Evolutionary conservation across 129 eudicot species (phyloP), one percentile per base, ranked within the genome.

Genomic region (Flaveria robusta): DNA sequence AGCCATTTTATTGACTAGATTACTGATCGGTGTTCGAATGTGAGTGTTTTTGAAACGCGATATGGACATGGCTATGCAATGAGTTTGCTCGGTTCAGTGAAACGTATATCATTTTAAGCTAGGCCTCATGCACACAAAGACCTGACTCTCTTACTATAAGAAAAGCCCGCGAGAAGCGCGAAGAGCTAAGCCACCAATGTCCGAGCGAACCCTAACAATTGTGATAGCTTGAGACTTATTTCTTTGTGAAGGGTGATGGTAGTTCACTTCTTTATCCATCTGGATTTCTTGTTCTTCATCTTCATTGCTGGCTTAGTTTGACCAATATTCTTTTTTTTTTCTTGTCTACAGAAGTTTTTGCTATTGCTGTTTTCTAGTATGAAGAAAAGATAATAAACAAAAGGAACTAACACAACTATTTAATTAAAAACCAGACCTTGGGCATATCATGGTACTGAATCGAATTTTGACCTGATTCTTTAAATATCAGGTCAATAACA

Each of bases 1-100:
- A 10, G 93, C 87, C 96, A 90, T 90, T 85, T 90, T 93, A 15
- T 54, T 70, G 2, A 88, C 96, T 68, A 90, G 42, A 12, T 83
- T 85, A 9, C 83, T 85, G n/a, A 86, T 90, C 37, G 93, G 93
- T 0, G 93, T 90, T 13, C 89, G 89, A 9, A 90, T 86, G 70
- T 3, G 90, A 77, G 64, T 76, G 83, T 56, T 76, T 86, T 41
- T 88, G 93, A 76, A 90, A 77, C n/a, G 85, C 96, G 52, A 90
- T 88, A 83, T 90, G 87, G 55, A 88, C 96, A 54, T 88, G 91
- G 56, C 96, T 91, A 34, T 34, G 39, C 39, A 34, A 34, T 34
- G 7, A 34, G 39, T 34, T 34, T 34, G 39, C 39, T 34, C 39
- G 7, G 1, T 34, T 34, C 7, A 1, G 39, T 34, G 7, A 34